These are phyloP conservation scores for Iberis pinnata DNA, from an alignment of 345 rosid genomes.

Conservation along the genomic window DNA sequence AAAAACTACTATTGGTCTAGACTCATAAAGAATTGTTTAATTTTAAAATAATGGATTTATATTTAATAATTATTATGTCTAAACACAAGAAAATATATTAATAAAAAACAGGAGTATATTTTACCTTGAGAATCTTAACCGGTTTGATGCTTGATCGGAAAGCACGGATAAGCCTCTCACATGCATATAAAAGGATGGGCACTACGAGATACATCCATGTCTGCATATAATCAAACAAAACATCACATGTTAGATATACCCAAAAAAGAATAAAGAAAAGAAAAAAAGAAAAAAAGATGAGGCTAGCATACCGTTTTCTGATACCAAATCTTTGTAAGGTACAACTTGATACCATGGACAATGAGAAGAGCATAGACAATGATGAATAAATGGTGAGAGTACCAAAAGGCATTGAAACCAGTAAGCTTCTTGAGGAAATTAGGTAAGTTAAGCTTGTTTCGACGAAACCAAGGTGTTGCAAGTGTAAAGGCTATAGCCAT, in stretches of 20 bases:
- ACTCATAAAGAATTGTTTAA: no score
- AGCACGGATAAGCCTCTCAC: constrained; percentile 59
- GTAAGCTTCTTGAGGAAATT: constrained; percentile 68
- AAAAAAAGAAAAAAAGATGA: no score
- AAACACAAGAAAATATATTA: no score
- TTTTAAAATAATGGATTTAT: no score
- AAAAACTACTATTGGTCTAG: no score
- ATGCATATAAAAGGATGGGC: constrained; percentile 49
- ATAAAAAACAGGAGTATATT: no score
- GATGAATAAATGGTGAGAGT: constrained; percentile 70
- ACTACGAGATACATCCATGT: constrained; percentile 77
- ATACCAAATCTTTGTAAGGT: constrained; percentile 49
- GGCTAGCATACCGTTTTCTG: constrained; percentile 52
- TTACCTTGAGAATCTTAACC: constrained; percentile 54
- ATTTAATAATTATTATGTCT: no score
- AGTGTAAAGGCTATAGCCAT: constrained; percentile 78
- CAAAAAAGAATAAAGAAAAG: no score
- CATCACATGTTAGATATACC: no score
- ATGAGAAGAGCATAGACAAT: constrained; percentile 62
- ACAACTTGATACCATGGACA: constrained; percentile 58
- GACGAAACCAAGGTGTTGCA: constrained; percentile 70
- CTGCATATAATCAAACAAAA: constrained; percentile 24
- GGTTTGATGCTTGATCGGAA: constrained; percentile 65
- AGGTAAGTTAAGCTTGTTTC: constrained; percentile 38
- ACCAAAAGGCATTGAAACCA: constrained; percentile 86